Base-by-base conservation (phyloP, 148 eudicot genomes). In the Vaccinium darrowii region DNA sequence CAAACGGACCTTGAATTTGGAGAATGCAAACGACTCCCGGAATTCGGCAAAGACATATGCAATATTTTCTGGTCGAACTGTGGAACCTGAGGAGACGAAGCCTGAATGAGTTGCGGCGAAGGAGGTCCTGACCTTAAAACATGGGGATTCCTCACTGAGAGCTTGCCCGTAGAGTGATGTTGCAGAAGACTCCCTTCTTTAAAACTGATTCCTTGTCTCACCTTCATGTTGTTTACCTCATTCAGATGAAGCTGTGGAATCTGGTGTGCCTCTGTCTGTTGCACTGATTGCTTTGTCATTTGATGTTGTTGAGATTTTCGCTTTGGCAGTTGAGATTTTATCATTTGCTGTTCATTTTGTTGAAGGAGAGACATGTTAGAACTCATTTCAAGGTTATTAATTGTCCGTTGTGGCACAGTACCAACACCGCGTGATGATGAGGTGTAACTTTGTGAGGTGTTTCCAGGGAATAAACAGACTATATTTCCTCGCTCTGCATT, bases 161-260 rank as follows among this genome's bases (percentile, higher is more conserved):
- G 69, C 56, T 75, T 21, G 11, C 54, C 72, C 9, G 14, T 4
- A 36, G 43, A 39, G 30, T 60, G 51, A 23, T 76, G 8, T 36
- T 43, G 81, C 80, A 84, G 33, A 78, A 62, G 27, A n/a, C 25
- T 76, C 75, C 76, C 86, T 25, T 58, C 54, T 76, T 77, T 30
- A 84, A 27, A 43, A 76, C 39, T 47, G 76, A 57, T 78, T 49
- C 47, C 76, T 49, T 25, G 63, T 53, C 80, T 15, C 75, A 56
- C 57, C 16, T 77, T 76, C 80, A 16, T 21, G n/a, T 14, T 49
- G 51, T 15, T 60, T 76, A 25, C 15, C 11, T 80, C 69, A 80
- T 57, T 80, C 82, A 56, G 14, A 39, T 60, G 52, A 27, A 57
- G 52, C 15, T 3, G 47, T 15, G 57, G 21, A 57, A 16, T 84